phyloP scores from a whole-genome alignment of 164 flowering plant genomes.

The Umbellularia californica region DNA sequence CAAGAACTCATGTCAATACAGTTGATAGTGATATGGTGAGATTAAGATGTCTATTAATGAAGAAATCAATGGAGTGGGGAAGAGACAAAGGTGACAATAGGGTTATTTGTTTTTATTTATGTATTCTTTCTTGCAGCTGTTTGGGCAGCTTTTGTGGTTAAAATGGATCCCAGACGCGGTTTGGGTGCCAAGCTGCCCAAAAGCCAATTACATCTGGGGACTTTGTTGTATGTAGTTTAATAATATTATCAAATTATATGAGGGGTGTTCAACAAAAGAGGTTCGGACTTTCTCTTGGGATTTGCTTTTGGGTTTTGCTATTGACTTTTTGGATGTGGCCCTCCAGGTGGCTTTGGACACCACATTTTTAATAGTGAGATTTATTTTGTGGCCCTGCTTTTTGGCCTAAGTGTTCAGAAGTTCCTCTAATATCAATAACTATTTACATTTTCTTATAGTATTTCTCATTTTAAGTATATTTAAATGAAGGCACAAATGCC shows the following conservation, averaged over 20 bases:
- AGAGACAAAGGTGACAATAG: not conserved
- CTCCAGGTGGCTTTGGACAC: not conserved
- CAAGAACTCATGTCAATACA: conserved; percentile 53
- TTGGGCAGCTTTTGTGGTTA: conserved; percentile 12
- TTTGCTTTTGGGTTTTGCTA: too few relatives aligned
- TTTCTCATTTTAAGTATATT: too few relatives aligned
- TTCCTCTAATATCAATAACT: too few relatives aligned
- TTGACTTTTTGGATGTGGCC: not conserved
- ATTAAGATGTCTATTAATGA: not conserved
- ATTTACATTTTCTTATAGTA: too few relatives aligned
- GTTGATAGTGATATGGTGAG: conserved; percentile 2
- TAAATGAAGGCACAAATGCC: too few relatives aligned
- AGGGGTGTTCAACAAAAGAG: not conserved
- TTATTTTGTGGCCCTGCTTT: not conserved
- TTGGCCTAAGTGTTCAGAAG: not conserved
- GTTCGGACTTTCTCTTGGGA: not conserved
- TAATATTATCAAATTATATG: not conserved
- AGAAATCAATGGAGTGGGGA: not conserved
- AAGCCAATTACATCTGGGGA: not conserved
- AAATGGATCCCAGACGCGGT: conserved; percentile 10
- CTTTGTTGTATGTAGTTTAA: not conserved
- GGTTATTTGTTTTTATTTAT: not conserved
- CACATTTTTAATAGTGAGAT: not conserved
- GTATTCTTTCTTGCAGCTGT: conserved; percentile 13
- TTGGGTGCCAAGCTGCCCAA: not conserved